phyloP scores from a whole-genome alignment of 768 basidiomycete species.

The Calvatia gigantea region DNA sequence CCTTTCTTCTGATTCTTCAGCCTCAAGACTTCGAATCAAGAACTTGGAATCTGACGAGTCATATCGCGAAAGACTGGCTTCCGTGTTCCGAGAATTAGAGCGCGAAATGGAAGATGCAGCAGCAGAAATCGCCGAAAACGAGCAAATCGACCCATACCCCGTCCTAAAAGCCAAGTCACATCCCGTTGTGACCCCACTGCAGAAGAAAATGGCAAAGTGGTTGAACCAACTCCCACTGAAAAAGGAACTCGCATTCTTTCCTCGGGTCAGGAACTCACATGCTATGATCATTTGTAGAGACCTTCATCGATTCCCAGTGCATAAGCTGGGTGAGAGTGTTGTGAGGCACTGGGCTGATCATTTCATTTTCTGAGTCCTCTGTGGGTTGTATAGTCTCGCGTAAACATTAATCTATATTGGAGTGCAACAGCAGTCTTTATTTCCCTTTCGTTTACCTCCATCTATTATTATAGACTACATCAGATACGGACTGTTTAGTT shows the following conservation, averaged over 20 bases:
- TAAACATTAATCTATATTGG: too few relatives aligned
- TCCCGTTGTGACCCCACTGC: constrained; percentile 51
- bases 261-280: constrained; percentile 60
- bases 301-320: constrained; percentile 51
- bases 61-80: constrained; percentile 44
- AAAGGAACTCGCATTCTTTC: constrained; percentile 70
- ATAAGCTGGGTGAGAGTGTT: constrained; percentile 61
- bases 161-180: constrained; percentile 25
- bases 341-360: constrained; percentile 69
- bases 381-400: too few relatives aligned
- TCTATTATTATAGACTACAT: too few relatives aligned
- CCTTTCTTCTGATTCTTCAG: constrained; percentile 51
- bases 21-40: constrained; percentile 63
- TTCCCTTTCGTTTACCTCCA: too few relatives aligned
- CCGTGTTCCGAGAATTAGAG: constrained; percentile 58
- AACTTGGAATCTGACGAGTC: constrained; percentile 54
- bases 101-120: constrained; percentile 57
- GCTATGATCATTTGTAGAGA: constrained; percentile 71
- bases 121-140: constrained; percentile 51
- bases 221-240: constrained; percentile 70
- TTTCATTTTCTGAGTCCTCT: constrained; percentile 34
- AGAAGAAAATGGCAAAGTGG: constrained; percentile 51
- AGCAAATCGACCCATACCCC: constrained; percentile 24
- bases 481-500: too few relatives aligned
- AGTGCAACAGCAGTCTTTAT: too few relatives aligned